A percentile compares a stretch with the other conserved stretches of the same genome.
phyloP scores from a whole-genome alignment of 352 stramenopile genomes.

The Phytopythium oedochilum region DNA sequence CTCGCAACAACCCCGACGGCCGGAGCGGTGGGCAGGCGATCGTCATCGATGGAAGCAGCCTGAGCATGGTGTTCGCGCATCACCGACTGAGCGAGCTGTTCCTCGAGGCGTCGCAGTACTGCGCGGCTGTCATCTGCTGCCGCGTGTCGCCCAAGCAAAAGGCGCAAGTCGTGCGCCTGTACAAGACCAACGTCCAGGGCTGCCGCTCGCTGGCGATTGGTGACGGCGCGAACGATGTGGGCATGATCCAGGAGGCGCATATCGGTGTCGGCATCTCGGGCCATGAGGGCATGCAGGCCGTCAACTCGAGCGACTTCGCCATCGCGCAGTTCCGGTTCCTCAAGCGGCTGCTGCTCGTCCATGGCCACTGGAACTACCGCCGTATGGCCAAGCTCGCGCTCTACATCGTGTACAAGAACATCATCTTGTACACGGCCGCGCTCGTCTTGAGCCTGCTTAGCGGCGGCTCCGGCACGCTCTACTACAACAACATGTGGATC shows the following conservation, averaged over 20 bases:
- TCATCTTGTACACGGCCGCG: conserved; percentile 78
- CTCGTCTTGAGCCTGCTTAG: conserved; percentile 88
- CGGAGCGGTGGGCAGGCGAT: conserved; percentile 39
- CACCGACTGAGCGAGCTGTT: conserved; percentile 71
- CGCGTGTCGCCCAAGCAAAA: conserved; percentile 92
- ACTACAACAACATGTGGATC: conserved; percentile 89
- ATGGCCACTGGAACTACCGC: conserved; percentile 98
- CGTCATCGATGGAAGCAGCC: conserved; percentile 65
- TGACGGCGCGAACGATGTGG: conserved; percentile 99
- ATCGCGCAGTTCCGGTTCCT: conserved; percentile 98
- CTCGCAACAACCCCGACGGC: conserved; percentile 9
- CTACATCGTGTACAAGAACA: conserved; percentile 99
- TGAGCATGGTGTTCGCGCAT: conserved; percentile 79
- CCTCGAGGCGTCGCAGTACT: conserved; percentile 80
- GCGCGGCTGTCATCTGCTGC: conserved; percentile 86
- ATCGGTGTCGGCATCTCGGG: conserved; percentile 98
- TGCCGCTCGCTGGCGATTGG: conserved; percentile 94
- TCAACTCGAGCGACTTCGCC: conserved; percentile 97
- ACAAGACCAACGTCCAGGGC: conserved; percentile 82
- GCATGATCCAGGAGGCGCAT: conserved; percentile 99
- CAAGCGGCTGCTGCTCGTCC: conserved; percentile 94
- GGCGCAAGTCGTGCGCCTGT: conserved; percentile 82
- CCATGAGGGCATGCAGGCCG: conserved; percentile 98
- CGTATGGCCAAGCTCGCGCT: conserved; percentile 94
- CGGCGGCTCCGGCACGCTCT: conserved; percentile 73